Percentiles rank a stretch among this genome's conserved stretches.
phyloP scores from a whole-genome alignment of 179 eudicot genomes.

The Dionaea muscipula region DNA sequence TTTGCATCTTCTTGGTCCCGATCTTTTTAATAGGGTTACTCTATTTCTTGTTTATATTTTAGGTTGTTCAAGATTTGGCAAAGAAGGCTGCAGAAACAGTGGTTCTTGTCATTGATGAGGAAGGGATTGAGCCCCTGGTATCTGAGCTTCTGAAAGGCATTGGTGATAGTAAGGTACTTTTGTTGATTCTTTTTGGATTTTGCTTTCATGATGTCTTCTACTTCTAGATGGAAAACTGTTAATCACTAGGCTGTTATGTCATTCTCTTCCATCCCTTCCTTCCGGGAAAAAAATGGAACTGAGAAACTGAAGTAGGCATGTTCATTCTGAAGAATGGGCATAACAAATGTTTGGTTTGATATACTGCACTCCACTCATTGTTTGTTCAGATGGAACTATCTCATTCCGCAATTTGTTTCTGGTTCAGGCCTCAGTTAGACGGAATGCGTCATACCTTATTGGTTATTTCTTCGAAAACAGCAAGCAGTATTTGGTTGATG shows the following conservation, averaged over 20 bases:
- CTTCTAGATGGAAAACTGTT: neutral
- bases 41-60: slow-evolving; percentile 4
- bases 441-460: slow-evolving; percentile 68
- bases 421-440: slow-evolving; percentile 59
- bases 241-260: too few species aligned
- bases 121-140: slow-evolving; percentile 70
- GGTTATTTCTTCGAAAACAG: slow-evolving; percentile 86
- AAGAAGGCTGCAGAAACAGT: slow-evolving; percentile 96
- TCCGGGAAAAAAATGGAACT: too few species aligned
- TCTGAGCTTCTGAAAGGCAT: slow-evolving; percentile 75
- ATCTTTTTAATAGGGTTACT: neutral
- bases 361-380: too few species aligned
- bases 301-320: too few species aligned
- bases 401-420: slow-evolving; percentile 1
- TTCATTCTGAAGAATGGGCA: too few species aligned
- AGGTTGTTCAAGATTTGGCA: slow-evolving; percentile 66
- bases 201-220: neutral
- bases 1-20: neutral
- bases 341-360: too few species aligned
- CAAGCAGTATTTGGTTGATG: slow-evolving; percentile 83
- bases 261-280: too few species aligned
- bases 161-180: slow-evolving; percentile 27
- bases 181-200: slow-evolving; percentile 2
- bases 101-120: slow-evolving; percentile 87
- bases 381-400: neutral